Percentiles rank a stretch among this genome's conserved stretches.
These are phyloP conservation scores for Fusarium paranaense DNA, from an alignment of 2,329 filamentous ascomycete genomes.

Conservation along the genomic window DNA sequence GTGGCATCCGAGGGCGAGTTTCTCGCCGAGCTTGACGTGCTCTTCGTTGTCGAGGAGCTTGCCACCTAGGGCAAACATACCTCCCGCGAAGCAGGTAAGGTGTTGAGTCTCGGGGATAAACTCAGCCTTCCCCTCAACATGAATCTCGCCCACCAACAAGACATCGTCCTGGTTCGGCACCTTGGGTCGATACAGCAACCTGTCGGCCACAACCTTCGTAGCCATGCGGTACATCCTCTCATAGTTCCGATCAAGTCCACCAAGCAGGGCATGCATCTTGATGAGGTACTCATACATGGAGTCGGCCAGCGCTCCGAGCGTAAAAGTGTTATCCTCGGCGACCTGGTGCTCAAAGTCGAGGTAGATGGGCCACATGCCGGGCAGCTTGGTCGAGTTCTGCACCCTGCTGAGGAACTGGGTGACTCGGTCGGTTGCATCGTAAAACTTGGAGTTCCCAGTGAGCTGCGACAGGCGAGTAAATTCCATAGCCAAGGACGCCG, in stretches of 20 bases:
- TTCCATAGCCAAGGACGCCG: conserved; percentile 78
- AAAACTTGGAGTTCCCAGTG: conserved; percentile 78
- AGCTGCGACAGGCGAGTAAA: conserved; percentile 81
- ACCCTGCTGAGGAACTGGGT: conserved; percentile 75
- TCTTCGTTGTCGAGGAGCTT: conserved; percentile 64
- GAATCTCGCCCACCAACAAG: conserved; percentile 54
- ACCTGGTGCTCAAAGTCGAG: conserved; percentile 71
- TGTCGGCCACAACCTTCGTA: conserved; percentile 69
- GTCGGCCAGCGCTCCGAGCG: conserved; percentile 66
- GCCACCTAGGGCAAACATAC: conserved; percentile 74
- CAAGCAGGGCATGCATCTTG: conserved; percentile 74
- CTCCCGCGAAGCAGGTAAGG: conserved; percentile 75
- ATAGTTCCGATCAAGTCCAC: conserved; percentile 71
- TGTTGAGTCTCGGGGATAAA: conserved; percentile 59
- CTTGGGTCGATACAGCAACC: conserved; percentile 79
- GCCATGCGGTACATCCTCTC: conserved; percentile 73
- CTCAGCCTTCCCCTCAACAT: conserved; percentile 41
- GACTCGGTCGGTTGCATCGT: conserved; percentile 80
- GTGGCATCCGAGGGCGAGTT: conserved; percentile 64
- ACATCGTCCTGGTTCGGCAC: conserved; percentile 70
- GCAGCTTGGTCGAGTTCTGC: conserved; percentile 76
- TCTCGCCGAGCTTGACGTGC: conserved; percentile 61
- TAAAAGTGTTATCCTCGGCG: conserved; percentile 58
- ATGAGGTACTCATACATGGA: conserved; percentile 72
- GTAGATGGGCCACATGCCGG: conserved; percentile 80